Conservation (phyloP, 768 basidiomycete genomes). For the Suillus cothurnatus region DNA sequence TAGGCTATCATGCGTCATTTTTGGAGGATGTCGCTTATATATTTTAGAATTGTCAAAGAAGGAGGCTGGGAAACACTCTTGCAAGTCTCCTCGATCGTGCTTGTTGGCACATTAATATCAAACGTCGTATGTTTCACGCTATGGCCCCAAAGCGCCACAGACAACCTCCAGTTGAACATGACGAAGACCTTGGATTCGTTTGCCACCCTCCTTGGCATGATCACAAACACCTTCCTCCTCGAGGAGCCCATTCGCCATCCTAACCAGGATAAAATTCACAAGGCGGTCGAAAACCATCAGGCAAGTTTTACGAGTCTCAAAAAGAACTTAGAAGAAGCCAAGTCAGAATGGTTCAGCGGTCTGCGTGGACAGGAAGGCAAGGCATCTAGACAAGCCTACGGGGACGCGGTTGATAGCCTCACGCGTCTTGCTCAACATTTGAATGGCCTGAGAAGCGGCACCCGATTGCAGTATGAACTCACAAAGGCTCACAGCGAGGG, state of each 20-base stretch:
- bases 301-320: conserved; percentile 89
- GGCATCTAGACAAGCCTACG: conserved; percentile 62
- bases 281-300: conserved; percentile 84
- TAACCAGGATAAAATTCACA: conserved; percentile 66
- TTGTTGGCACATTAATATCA: conserved; percentile 74
- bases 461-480: conserved; percentile 80
- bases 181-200: conserved; percentile 86
- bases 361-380: conserved; percentile 26
- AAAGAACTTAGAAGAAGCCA: conserved; percentile 83
- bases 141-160: conserved; percentile 86
- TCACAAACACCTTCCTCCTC: conserved; percentile 85
- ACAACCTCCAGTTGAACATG: conserved; percentile 83
- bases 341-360: conserved; percentile 70
- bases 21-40: conserved; percentile 8
- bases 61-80: conserved; percentile 77
- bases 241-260: conserved; percentile 62
- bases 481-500: conserved; percentile 58
- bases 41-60: conserved; percentile 79
- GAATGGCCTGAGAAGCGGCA: conserved; percentile 85
- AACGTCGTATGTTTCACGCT: conserved; percentile 83
- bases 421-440: conserved; percentile 93
- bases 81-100: conserved; percentile 74
- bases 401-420: conserved; percentile 84
- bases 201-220: conserved; percentile 77
- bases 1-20: conserved; percentile 31